These are phyloP conservation scores for Babjeviella inositovora DNA, from an alignment of 805 yeast species.

Conservation along the genomic window DNA sequence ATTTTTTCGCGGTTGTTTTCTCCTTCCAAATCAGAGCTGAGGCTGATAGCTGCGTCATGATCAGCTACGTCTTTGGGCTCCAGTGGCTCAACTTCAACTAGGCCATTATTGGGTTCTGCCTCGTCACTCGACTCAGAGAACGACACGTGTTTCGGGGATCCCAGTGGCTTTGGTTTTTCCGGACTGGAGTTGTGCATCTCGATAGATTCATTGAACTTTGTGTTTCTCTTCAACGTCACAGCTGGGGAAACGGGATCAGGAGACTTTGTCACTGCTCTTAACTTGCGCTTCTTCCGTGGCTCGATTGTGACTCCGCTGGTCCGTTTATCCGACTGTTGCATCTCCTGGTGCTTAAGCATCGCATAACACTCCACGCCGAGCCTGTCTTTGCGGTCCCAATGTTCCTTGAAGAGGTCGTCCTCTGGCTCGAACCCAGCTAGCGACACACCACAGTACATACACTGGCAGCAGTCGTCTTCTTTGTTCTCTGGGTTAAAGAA, in stretches of 20 bases:
- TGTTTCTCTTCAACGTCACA: conserved; percentile 12
- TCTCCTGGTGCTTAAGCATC: conserved; percentile 9
- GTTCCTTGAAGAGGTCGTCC: conserved; percentile 52
- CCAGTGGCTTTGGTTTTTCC: too few relatives aligned
- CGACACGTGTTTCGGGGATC: too few relatives aligned
- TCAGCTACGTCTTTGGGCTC: too few relatives aligned
- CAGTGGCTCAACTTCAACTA: too few relatives aligned
- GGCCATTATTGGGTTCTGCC: too few relatives aligned
- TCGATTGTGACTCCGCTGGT: conserved; percentile 2
- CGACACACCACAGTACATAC: conserved; percentile 39
- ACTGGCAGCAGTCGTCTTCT: conserved; percentile 32
- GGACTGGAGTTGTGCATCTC: too few relatives aligned
- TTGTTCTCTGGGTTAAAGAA: conserved; percentile 34
- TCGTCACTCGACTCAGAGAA: too few relatives aligned
- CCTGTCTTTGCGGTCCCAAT: conserved; percentile 15
- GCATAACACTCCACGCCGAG: conserved; percentile 20
- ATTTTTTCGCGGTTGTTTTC: too few relatives aligned
- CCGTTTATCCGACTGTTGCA: not conserved
- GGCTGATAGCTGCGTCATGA: too few relatives aligned
- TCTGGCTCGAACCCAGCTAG: conserved; percentile 47
- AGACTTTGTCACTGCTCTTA: conserved; percentile 16
- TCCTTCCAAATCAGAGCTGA: too few relatives aligned
- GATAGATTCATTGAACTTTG: conserved; percentile 2
- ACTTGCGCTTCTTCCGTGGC: conserved; percentile 19
- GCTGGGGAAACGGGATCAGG: conserved; percentile 29